Base-by-base conservation (phyloP, 129 eudicot species). In the Heracleum sosnowskyi region DNA sequence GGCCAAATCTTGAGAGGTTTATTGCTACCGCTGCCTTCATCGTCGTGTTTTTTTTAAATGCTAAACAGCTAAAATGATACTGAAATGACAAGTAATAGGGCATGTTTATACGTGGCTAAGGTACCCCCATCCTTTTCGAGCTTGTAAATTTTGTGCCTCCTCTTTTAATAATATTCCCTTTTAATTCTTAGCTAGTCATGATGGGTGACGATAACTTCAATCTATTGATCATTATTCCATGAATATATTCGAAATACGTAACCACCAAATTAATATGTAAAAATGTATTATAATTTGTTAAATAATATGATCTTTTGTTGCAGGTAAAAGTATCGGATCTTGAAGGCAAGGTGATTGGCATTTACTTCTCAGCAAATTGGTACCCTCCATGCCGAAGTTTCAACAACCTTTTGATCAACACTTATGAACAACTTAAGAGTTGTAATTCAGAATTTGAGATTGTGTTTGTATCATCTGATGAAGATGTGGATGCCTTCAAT, bases 301-400 rank as follows among this genome's bases (percentile, higher is more conserved):
- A 1, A 35, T 35, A 35, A 51, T 51, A 4, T 4, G 24, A 18
- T 35, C 37, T 35, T 17, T 18, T 51, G 5, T 18, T 51, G 74
- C 84, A 92, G 97, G 85, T 90, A 46, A 92, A 87, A 79, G 78
- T 92, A 85, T 84, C 96, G 1, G 93, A 92, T 39, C 88, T 92
- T 44, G 83, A 90, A 81, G 94, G 88, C 87, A 93, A 93, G 84
- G 83, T 86, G 17, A 75, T 93, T 35, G 98, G 94, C 53, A 83
- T 93, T 66, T 93, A 89, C 86, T 90, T 93, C 69, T 86, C 96
- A 6, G 96, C 96, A 34, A 90, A 89, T 63, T 93, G 98, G 98
- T 83, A 86, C 74, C 83, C 85, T 45, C 94, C 92, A 69, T 93
- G 98, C 74, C 90, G 76, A 78, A 74, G 78, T n/a, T 93, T 93